Evolutionary conservation across 164 flowering plant genomes (phyloP), one percentile per base, ranked within the genome.

Genomic region (Umbilicus rupestris): DNA sequence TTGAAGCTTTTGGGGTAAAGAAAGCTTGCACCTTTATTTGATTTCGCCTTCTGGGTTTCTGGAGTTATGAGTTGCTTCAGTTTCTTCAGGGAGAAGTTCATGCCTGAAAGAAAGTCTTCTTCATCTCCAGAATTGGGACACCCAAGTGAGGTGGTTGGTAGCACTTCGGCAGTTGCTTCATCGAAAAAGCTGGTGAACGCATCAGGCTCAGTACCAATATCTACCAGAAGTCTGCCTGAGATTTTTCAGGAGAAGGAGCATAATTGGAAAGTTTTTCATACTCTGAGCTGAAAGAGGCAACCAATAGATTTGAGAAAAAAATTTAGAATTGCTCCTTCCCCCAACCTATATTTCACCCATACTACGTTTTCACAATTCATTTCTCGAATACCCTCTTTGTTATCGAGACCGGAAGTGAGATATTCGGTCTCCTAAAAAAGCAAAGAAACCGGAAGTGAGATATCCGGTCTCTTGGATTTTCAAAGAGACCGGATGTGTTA

Each of bases 201-300:
- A 2, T 67, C 81, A 17, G 70, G 78, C 64, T 83, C 87, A 1
- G 35, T 68, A 47, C 72, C 83, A n/a, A n/a, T n/a, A 30, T 78
- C 85, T 5, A 73, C 80, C 0, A 46, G 79, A 66, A 79, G 78
- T 63, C 73, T 86, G 67, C 71, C 66, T 0, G 87, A 86, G 31
- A 55, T 84, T 82, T 83, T 83, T 81, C 77, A 62, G 69, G 91
- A 84, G 42, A 86, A 74, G 60, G 80, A 82, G 72, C 81, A 78
- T 7, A 73, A 78, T 47, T 65, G 81, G 78, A 81, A 87, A 67
- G 85, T 75, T 33, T 86, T 67, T 45, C 83, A 39, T 70, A 65
- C 4, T 28, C 73, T 20, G 91, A 86, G 78, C 82, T 86, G 6
- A 73, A 50, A 22, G 80, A 79, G 39, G 88, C 91, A 6, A 86